Percentiles rank a stretch among this genome's conserved stretches.
phyloP scores from a whole-genome alignment of 495 filamentous ascomycete species.

The Platismatia glauca region DNA sequence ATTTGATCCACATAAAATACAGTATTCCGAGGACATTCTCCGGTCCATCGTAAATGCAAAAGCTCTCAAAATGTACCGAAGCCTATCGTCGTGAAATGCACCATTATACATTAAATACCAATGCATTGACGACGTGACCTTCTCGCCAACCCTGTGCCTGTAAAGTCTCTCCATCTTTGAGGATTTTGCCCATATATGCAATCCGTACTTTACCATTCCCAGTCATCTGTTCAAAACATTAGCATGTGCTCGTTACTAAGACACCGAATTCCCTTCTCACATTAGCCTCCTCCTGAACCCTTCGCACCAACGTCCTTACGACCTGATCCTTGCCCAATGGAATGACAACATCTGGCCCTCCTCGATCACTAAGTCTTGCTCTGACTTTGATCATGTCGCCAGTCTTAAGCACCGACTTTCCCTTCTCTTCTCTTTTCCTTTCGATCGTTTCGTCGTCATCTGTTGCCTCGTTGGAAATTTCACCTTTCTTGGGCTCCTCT shows the following conservation, averaged over 20 bases:
- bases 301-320: constrained; percentile 52
- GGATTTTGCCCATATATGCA: constrained; percentile 69
- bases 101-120: constrained; percentile 47
- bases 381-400: constrained; percentile 47
- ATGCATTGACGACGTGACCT: constrained; percentile 69
- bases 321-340: constrained; percentile 50
- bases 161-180: constrained; percentile 58
- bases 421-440: constrained; percentile 59
- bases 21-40: neutral
- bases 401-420: constrained; percentile 38
- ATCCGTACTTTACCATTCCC: constrained; percentile 51
- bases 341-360: constrained; percentile 54
- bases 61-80: neutral
- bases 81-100: neutral
- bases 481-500: constrained; percentile 20
- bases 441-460: constrained; percentile 46
- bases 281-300: constrained; percentile 53
- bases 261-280: constrained; percentile 39
- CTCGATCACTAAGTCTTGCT: constrained; percentile 62
- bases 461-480: constrained; percentile 32
- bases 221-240: constrained; percentile 22
- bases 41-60: neutral
- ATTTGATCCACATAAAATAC: neutral
- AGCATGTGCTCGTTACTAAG: neutral
- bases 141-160: constrained; percentile 64